phyloP scores from a whole-genome alignment of 352 stramenopile species.

The Globisporangium viniferum region DNA sequence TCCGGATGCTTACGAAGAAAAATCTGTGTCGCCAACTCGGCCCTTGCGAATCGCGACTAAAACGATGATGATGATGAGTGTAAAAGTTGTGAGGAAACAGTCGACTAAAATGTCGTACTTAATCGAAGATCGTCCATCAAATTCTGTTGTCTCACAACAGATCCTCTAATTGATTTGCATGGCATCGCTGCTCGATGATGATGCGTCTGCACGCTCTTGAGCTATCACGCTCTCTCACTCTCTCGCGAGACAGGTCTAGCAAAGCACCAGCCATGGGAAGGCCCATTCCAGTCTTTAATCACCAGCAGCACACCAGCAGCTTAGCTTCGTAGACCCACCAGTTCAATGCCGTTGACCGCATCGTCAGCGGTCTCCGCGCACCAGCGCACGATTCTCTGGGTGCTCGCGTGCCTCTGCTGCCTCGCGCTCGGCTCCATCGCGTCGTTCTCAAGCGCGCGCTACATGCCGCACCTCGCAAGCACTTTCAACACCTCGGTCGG shows the following conservation, averaged over 20 bases:
- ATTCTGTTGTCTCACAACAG: not conserved
- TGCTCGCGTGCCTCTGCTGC: slow-evolving; percentile 38
- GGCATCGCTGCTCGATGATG: not conserved
- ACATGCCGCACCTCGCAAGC: slow-evolving; percentile 6
- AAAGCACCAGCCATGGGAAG: not conserved
- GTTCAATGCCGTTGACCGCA: slow-evolving; percentile 2
- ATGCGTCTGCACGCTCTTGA: not conserved
- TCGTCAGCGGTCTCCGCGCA: not conserved
- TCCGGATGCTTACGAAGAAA: too few relatives aligned
- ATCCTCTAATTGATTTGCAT: not conserved
- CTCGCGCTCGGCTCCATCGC: slow-evolving; percentile 33
- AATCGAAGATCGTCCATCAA: not conserved
- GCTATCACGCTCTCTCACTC: not conserved
- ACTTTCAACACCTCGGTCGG: not conserved
- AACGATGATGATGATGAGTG: not conserved
- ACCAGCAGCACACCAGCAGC: not conserved
- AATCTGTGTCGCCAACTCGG: too few relatives aligned
- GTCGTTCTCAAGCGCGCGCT: slow-evolving; percentile 27
- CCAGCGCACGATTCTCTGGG: slow-evolving; percentile 27
- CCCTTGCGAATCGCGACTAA: too few relatives aligned
- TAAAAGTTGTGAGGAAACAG: not conserved
- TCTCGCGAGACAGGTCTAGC: not conserved
- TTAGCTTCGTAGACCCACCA: not conserved
- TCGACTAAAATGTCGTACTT: not conserved
- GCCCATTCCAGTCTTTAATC: not conserved